Evolutionary conservation across 2,329 filamentous ascomycete species (phyloP), one percentile per base, ranked within the genome.

Genomic region (Chrysoporthe puriensis): DNA sequence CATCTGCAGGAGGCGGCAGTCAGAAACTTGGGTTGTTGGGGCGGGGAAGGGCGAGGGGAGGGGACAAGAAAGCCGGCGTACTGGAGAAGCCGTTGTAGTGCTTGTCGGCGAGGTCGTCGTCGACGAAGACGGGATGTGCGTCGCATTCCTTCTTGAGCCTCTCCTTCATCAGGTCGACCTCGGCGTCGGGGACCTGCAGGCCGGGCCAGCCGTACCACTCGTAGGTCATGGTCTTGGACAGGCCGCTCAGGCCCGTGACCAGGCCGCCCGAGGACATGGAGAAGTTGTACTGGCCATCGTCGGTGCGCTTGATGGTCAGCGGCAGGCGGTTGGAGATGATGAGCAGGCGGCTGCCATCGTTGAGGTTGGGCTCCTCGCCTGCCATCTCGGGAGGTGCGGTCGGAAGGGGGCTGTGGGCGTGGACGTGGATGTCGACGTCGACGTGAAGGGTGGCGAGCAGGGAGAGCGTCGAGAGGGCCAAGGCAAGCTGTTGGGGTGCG

Each of bases 131-230:
- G 1, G 96, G 95, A 52, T 97, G 88, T 8, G 95, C 94, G 73
- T 91, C 90, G 79, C 97, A 94, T 75, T 97, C 91, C 32, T 96
- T 89, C 81, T 93, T 92, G 76, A 98, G 83, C 71, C 91, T 89
- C 76, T 91, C 85, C 76, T 88, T 91, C 78, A 99, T 89, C 66
- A 86, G 84, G 2, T 86, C 84, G 56, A 92, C 86, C 79, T 98
- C 95, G 66, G 89, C 86, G 71, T 96, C 92, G 50, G 95, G 95
- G 4, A 98, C 89, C 79, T 98, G 93, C 61, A 97, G 82, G 48
- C 96, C 96, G 0, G 96, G 94, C 95, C 96, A 98, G 73, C 96
- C 96, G 80, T 98, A 98, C 96, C 96, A 99, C 79, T 96, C 92
- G 80, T 98, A 98, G 73, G 90, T 95, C 36, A 93, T 97, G 43